Conservation (phyloP, 768 basidiomycete genomes). For the Amanita muscaria region DNA sequence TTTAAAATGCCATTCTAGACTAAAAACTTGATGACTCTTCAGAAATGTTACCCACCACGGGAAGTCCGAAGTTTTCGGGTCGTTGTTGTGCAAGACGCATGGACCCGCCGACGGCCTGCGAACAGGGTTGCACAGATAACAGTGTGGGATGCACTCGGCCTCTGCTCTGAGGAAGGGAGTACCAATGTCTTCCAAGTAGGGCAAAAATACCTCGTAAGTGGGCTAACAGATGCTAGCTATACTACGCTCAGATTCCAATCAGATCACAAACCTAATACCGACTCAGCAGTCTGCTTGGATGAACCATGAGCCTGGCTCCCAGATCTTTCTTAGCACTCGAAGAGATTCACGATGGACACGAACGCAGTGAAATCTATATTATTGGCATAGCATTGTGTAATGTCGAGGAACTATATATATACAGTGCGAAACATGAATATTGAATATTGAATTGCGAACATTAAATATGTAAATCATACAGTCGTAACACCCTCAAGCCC, state of each 20-base stretch:
- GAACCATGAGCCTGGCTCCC: slow-evolving; percentile 45
- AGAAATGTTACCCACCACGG: slow-evolving; percentile 63
- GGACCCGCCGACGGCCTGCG: slow-evolving; percentile 39
- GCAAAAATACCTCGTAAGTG: slow-evolving; percentile 57
- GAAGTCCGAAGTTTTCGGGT: slow-evolving; percentile 73
- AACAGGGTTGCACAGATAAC: slow-evolving; percentile 68
- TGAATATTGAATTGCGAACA: slow-evolving; percentile 2
- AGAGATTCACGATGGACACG: slow-evolving; percentile 58
- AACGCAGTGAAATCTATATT: slow-evolving; percentile 14
- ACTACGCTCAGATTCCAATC: slow-evolving; percentile 1
- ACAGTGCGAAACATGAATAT: too few species aligned
- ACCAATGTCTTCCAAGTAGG: slow-evolving; percentile 45
- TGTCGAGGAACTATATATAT: too few species aligned
- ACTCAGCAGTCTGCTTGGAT: slow-evolving; percentile 67
- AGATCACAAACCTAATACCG: slow-evolving; percentile 65
- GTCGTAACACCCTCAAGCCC: neutral
- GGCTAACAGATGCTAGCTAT: neutral
- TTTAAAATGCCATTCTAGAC: neutral
- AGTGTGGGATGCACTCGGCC: slow-evolving; percentile 66
- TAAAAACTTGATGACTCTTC: neutral
- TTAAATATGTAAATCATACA: neutral
- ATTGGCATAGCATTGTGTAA: neutral
- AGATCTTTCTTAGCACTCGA: slow-evolving; percentile 63
- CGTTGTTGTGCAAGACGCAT: slow-evolving; percentile 55
- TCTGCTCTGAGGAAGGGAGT: slow-evolving; percentile 44